phyloP scores from a whole-genome alignment of 2,329 filamentous ascomycete species.

The Pseudogymnoascus sp. region DNA sequence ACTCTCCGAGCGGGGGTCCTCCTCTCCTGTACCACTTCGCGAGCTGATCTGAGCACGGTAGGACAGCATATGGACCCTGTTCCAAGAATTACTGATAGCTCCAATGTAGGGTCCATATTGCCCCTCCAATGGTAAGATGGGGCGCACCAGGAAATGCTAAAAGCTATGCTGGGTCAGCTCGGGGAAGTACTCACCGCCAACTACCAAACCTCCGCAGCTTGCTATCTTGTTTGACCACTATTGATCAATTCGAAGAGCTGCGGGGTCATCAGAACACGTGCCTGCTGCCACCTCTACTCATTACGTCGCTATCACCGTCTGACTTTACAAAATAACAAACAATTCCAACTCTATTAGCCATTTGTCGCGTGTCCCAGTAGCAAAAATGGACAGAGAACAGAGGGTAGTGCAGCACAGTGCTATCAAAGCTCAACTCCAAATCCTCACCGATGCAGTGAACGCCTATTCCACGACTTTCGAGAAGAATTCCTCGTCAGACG shows the following conservation, averaged over 20 bases:
- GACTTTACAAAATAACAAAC: not conserved
- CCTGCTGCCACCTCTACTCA: not conserved
- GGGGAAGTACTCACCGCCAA: not conserved
- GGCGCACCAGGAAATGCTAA: not conserved
- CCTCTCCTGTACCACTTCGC: not conserved
- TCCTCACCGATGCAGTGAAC: conserved; percentile 1
- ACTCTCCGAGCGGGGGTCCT: not conserved
- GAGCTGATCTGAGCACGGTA: too few relatives aligned
- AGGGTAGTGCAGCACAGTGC: conserved; percentile 4
- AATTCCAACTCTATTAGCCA: not conserved
- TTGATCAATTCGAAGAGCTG: not conserved
- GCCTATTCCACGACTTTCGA: conserved; percentile 8
- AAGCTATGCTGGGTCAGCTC: not conserved
- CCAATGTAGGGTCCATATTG: not conserved
- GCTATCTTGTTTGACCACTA: not conserved
- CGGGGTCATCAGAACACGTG: not conserved
- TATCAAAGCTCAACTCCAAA: conserved; percentile 1
- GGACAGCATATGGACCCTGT: not conserved
- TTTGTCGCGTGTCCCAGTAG: not conserved
- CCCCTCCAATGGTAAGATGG: not conserved
- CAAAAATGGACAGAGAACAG: conserved; percentile 8
- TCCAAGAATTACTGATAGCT: not conserved
- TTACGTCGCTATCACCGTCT: not conserved
- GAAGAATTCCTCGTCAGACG: not conserved
- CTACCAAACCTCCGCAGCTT: not conserved